Percentiles rank a stretch among this genome's conserved stretches.
These are phyloP conservation scores for Epichloe elymi DNA, from an alignment of 2,329 filamentous ascomycete genomes.

Conservation along the genomic window DNA sequence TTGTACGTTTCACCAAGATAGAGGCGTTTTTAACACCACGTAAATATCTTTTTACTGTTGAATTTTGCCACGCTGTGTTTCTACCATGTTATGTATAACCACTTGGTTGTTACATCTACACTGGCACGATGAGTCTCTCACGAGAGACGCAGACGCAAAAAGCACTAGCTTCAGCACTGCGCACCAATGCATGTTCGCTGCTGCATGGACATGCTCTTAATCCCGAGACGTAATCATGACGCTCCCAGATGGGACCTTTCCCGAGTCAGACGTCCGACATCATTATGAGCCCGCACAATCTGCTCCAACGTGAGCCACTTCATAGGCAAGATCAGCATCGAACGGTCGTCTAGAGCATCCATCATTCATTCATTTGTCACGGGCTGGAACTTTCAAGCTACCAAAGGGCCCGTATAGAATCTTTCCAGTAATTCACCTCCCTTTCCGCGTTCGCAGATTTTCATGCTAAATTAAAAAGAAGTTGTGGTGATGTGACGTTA, in stretches of 20 bases:
- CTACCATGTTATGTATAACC: constrained; percentile 10
- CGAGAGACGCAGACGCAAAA: constrained; percentile 10
- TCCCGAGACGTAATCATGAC: constrained; percentile 5
- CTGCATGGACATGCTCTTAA: constrained; percentile 3
- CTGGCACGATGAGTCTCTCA: constrained; percentile 6
- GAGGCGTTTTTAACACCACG: background rate
- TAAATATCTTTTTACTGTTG: constrained; percentile 3
- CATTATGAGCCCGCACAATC: constrained; percentile 5
- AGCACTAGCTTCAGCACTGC: constrained; percentile 13
- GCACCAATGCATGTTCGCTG: background rate
- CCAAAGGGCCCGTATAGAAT: constrained; percentile 35
- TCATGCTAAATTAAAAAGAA: constrained; percentile 18
- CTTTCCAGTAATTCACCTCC: constrained; percentile 14
- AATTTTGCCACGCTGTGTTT: constrained; percentile 9
- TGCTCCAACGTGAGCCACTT: constrained; percentile 10
- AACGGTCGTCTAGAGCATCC: constrained; percentile 10
- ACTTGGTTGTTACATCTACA: constrained; percentile 14
- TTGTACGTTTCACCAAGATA: background rate
- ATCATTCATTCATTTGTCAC: constrained; percentile 14
- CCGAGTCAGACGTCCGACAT: background rate
- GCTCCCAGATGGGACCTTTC: constrained; percentile 3
- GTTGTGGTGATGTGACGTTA: constrained; percentile 19
- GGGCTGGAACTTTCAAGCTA: constrained; percentile 56
- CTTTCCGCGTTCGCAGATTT: constrained; percentile 17
- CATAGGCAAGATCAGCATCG: constrained; percentile 2